These are phyloP conservation scores for Allium fistulosum DNA, from an alignment of 106 monocot genomes.

Conservation along the genomic window DNA sequence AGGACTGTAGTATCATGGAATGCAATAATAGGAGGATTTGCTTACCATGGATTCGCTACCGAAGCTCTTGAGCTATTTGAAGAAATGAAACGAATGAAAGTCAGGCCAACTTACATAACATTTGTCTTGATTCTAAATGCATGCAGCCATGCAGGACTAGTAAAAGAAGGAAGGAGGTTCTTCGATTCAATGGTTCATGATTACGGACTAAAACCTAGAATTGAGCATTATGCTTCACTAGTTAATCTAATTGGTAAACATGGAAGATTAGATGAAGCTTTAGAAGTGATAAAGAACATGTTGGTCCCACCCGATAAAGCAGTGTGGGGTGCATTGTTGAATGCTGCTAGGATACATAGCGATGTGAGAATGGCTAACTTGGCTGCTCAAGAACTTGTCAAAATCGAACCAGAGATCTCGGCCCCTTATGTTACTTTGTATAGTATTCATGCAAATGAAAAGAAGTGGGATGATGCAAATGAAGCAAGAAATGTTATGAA, in stretches of 20 bases:
- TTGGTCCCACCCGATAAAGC: constrained; percentile 43
- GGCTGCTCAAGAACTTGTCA: constrained; percentile 48
- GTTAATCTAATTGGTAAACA: constrained; percentile 75
- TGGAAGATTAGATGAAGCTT: constrained; percentile 66
- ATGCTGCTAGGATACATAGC: constrained; percentile 62
- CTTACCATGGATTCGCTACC: constrained; percentile 57
- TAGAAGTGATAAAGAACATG: constrained; percentile 62
- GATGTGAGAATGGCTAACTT: constrained; percentile 35
- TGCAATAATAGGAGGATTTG: constrained; percentile 76
- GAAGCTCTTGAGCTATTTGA: constrained; percentile 53
- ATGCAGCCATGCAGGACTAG: constrained; percentile 67
- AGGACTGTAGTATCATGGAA: constrained; percentile 80
- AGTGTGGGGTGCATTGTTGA: constrained; percentile 89
- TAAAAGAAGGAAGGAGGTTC: constrained; percentile 49
- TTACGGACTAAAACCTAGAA: constrained; percentile 28
- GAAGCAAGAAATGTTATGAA: constrained; percentile 63
- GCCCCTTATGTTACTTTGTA: constrained; percentile 69
- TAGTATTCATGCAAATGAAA: constrained; percentile 66
- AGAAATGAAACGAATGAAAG: constrained; percentile 43
- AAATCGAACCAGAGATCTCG: constrained; percentile 64
- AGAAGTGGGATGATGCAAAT: constrained; percentile 59
- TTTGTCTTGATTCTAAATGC: constrained; percentile 70
- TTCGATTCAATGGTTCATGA: constrained; percentile 77
- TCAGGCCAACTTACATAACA: constrained; percentile 73
- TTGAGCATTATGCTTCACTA: constrained; percentile 88